Percentiles rank a stretch among this genome's conserved stretches.
Conservation (phyloP, 768 basidiomycete species). For the Suillus sp. region DNA sequence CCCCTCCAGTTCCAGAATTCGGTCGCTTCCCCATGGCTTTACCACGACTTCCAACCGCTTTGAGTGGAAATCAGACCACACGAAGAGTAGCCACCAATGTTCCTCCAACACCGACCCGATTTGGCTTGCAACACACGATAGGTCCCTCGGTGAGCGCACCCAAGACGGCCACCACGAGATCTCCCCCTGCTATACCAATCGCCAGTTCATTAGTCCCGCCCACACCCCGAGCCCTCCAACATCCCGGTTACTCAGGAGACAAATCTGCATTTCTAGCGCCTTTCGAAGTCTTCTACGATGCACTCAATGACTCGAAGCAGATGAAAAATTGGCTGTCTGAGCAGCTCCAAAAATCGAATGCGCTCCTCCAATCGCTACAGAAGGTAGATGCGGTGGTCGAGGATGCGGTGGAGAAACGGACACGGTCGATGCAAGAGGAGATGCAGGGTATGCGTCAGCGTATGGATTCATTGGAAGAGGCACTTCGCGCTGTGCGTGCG, state of each 20-base stretch:
- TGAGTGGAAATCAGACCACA: constrained; percentile 46
- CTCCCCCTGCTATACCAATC: constrained; percentile 71
- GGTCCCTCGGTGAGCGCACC: constrained; percentile 29
- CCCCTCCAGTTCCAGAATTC: constrained; percentile 58
- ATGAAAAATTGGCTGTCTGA: constrained; percentile 77
- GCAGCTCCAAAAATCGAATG: constrained; percentile 65
- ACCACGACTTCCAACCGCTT: constrained; percentile 60
- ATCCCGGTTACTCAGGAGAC: constrained; percentile 60
- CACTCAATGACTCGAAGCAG: constrained; percentile 76
- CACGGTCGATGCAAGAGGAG: constrained; percentile 62
- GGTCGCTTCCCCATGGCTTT: constrained; percentile 63
- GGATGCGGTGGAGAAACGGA: constrained; percentile 59
- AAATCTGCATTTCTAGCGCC: constrained; percentile 80
- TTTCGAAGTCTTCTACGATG: constrained; percentile 84
- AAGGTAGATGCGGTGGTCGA: constrained; percentile 61
- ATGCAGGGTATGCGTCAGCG: constrained; percentile 58
- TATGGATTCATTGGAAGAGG: constrained; percentile 69
- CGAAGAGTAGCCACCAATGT: constrained; percentile 60
- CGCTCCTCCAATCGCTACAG: constrained; percentile 56
- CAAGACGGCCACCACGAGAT: constrained; percentile 39
- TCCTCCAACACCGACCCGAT: constrained; percentile 71
- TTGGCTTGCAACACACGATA: constrained; percentile 44
- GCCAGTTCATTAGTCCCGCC: constrained; percentile 65
- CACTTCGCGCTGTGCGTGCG: constrained; percentile 33
- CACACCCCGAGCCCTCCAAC: constrained; percentile 67